These are phyloP conservation scores for Reticulascus tulasneorum DNA, from an alignment of 2,329 filamentous ascomycete species.

Conservation along the genomic window DNA sequence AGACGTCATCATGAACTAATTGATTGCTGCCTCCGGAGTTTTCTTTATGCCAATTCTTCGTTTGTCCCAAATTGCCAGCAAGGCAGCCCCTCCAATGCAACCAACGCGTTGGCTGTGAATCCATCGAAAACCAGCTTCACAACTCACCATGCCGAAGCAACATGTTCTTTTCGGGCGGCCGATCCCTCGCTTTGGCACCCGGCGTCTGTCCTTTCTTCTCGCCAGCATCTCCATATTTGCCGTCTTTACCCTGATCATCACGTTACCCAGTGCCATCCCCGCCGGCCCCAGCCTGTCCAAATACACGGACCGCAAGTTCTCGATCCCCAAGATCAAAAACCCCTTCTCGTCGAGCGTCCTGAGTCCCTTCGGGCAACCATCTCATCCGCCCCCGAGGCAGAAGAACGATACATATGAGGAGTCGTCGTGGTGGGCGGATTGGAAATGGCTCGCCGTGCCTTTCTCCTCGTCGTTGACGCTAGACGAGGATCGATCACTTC, in stretches of 20 bases:
- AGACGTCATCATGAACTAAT: too few species aligned
- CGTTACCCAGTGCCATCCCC: slow-evolving; percentile 45
- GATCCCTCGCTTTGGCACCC: slow-evolving; percentile 46
- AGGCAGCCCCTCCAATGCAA: too few species aligned
- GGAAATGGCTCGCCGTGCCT: slow-evolving; percentile 79
- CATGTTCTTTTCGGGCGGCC: slow-evolving; percentile 40
- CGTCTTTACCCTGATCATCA: slow-evolving; percentile 49
- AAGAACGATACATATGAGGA: slow-evolving; percentile 75
- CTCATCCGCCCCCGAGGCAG: slow-evolving; percentile 70
- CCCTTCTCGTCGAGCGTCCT: slow-evolving; percentile 45
- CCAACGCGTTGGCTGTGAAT: too few species aligned
- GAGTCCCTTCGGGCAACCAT: slow-evolving; percentile 65
- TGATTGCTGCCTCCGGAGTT: too few species aligned
- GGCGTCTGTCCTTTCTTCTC: slow-evolving; percentile 50
- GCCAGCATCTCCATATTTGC: slow-evolving; percentile 48
- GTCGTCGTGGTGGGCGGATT: slow-evolving; percentile 81
- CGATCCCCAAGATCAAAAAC: slow-evolving; percentile 44
- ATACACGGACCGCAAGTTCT: slow-evolving; percentile 45
- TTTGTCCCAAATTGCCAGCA: slow-evolving; percentile 1
- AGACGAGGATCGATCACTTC: slow-evolving; percentile 77
- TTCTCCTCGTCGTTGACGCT: slow-evolving; percentile 79
- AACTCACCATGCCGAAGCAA: slow-evolving; percentile 25
- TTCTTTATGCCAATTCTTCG: slow-evolving; percentile 1
- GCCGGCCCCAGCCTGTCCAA: slow-evolving; percentile 44
- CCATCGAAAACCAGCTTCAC: too few species aligned